Conservation (phyloP, 1,284 basidiomycete genomes). For the Sporisorium scitamineum region DNA sequence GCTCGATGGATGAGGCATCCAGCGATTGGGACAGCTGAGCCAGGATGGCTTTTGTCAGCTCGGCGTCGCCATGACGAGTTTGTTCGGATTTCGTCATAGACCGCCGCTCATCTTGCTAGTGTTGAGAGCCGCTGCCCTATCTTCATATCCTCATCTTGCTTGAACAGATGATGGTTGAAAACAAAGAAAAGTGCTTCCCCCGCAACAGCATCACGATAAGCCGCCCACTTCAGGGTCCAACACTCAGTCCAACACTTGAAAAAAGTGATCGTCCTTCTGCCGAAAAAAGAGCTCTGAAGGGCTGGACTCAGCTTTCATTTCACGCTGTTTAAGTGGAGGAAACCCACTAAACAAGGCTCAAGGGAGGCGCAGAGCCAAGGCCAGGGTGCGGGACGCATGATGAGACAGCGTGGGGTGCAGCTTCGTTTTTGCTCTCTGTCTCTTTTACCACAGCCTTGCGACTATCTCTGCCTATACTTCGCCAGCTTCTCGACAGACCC, state of each 20-base stretch:
- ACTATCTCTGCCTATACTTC: background rate
- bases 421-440: no score
- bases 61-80: background rate
- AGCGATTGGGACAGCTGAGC: background rate
- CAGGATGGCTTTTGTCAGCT: conserved; percentile 1
- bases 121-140: background rate
- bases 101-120: background rate
- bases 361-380: background rate
- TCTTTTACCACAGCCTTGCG: no score
- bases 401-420: background rate
- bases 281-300: background rate
- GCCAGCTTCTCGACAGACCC: no score
- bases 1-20: background rate
- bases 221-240: conserved; percentile 8
- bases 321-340: conserved; percentile 6
- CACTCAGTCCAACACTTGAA: background rate
- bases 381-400: background rate
- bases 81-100: background rate
- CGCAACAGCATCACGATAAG: background rate
- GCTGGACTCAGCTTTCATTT: background rate
- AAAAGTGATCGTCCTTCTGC: background rate
- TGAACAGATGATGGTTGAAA: background rate
- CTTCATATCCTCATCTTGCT: background rate
- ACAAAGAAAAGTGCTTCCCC: background rate
- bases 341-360: background rate